Percentiles rank a stretch among this genome's conserved stretches.
phyloP scores from a whole-genome alignment of 352 stramenopile genomes.

The Sclerospora graminicola region DNA sequence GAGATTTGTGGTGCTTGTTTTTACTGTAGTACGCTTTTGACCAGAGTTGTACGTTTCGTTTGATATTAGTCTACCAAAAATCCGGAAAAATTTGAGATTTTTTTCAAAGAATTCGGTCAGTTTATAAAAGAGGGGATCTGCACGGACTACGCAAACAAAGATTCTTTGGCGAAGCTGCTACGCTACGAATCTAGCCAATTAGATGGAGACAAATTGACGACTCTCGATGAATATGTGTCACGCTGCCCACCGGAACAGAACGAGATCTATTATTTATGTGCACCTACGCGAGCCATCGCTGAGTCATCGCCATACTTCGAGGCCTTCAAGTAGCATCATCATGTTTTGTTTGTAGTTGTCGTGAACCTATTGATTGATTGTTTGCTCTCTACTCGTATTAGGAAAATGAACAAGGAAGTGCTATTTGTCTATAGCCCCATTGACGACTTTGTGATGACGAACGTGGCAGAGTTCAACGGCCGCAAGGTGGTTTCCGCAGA shows the following conservation, averaged over 20 bases:
- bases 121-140: conserved; percentile 97
- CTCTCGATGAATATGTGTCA: conserved; percentile 98
- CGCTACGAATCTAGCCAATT: conserved; percentile 96
- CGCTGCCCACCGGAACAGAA: conserved; percentile 93
- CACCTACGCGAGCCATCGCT: conserved; percentile 91
- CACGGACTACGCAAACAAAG: conserved; percentile 32
- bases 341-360: not conserved
- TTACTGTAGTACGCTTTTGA: too few relatives aligned
- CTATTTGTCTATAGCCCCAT: conserved; percentile 98
- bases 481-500: conserved; percentile 95
- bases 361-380: not conserved
- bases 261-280: conserved; percentile 99
- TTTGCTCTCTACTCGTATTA: conserved; percentile 19
- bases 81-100: conserved; percentile 93
- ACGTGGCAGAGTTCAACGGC: conserved; percentile 94
- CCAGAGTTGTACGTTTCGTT: too few relatives aligned
- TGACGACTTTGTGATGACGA: conserved; percentile 99
- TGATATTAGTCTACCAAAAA: too few relatives aligned
- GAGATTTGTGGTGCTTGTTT: too few relatives aligned
- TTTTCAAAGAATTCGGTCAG: conserved; percentile 96
- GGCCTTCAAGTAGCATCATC: conserved; percentile 89
- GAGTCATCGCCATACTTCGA: conserved; percentile 98
- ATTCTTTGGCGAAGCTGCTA: conserved; percentile 94
- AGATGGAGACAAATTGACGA: conserved; percentile 86
- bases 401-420: conserved; percentile 90